Evolutionary conservation across 202 grass and related monocot genomes (phyloP), one percentile per base, ranked within the genome.

Genomic region (Carex sylvatica): DNA sequence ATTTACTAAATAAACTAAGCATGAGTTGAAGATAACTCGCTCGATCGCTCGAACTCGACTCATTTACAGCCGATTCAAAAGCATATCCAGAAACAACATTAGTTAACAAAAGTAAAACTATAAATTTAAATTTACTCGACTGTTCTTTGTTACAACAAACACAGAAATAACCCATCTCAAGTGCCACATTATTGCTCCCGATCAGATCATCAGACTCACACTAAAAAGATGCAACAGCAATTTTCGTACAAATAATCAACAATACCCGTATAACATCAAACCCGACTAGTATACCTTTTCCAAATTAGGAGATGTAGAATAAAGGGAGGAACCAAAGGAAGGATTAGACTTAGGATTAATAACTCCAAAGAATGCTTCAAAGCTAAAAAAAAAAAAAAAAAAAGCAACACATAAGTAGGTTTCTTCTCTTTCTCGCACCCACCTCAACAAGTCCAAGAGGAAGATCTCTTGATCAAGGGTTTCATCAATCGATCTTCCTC

Each of bases 401-500:
- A 7, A 1, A 40, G 38, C 73, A 35, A 58, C 26, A 58, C 15
- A 76, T 35, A 36, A 77, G 24, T 77, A 54, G 71, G 47, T 49
- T 52, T 12, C 30, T 7, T 77, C 28, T 61, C 38, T 65, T 80
- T 65, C 28, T 49, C 10, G 10, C 2, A 12, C 46, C 52, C 73
- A 58, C 28, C 36, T 58, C 80, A 53, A 85, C 67, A 63, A 3
- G 88, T 92, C 90, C 92, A 97, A 6, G 94, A 97, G 20, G 88
- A 83, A 3, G 94, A 97, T 55, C 94, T 86, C 83, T 85, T 91
- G 8, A 97, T 46, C 35, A 94, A 85, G 1, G 92, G 95, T 68
- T 93, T 94, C 88, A 87, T 94, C 0, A 85, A 74, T 89, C 74
- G 88, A 88, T 97, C 92, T 63, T 94, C 92, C 86, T 97, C 95